These are phyloP conservation scores for Pyrenula aspistea DNA, from an alignment of 495 filamentous ascomycete species.

Conservation along the genomic window DNA sequence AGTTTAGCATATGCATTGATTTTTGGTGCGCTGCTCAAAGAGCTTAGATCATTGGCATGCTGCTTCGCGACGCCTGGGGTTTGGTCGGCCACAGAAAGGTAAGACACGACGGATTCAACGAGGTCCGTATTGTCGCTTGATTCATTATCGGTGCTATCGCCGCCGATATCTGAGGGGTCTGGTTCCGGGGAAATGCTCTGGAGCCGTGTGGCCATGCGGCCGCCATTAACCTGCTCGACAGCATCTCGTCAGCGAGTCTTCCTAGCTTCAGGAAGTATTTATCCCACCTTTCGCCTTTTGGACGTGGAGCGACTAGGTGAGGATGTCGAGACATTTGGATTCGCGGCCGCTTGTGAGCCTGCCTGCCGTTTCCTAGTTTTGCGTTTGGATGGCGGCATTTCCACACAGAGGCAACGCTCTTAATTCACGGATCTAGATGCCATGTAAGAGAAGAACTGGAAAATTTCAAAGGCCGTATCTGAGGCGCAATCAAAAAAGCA, in stretches of 20 bases:
- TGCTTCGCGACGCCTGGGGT: conserved; percentile 59
- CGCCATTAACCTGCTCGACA: conserved; percentile 1
- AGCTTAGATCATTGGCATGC: conserved; percentile 57
- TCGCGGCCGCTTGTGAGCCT: neutral
- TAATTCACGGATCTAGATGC: too few species aligned
- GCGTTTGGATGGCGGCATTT: neutral
- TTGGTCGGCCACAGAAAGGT: conserved; percentile 45
- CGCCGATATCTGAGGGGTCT: conserved; percentile 22
- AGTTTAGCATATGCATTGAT: conserved; percentile 91
- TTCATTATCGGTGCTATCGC: conserved; percentile 35
- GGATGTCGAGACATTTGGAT: neutral
- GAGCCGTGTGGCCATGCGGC: conserved; percentile 1
- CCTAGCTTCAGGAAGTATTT: neutral
- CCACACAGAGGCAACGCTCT: neutral
- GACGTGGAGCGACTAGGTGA: neutral
- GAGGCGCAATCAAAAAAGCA: too few species aligned
- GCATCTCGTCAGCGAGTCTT: neutral
- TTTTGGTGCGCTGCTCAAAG: conserved; percentile 46
- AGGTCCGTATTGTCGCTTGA: conserved; percentile 44
- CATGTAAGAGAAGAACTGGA: too few species aligned
- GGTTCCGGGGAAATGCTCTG: neutral
- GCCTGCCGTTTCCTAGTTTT: neutral
- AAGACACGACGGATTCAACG: conserved; percentile 63
- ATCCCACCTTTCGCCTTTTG: neutral
- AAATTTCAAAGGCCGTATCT: too few species aligned